Evolutionary conservation across 2,329 filamentous ascomycete genomes (phyloP).

Genomic region (Aspergillus aculeatus): DNA sequence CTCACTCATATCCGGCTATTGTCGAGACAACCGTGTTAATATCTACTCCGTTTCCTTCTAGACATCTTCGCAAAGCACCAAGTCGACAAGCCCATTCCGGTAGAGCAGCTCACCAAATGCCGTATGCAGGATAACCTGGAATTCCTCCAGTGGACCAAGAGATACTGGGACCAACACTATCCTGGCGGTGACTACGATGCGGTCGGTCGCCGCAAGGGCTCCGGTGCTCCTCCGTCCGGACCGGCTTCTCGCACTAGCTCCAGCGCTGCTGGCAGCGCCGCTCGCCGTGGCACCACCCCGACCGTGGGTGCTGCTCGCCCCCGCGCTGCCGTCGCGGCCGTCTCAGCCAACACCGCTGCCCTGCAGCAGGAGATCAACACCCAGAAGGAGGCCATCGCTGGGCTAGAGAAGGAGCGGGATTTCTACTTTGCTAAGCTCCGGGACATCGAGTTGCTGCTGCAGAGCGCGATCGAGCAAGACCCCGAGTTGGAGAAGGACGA

Average conservation of each 20-base stretch:
- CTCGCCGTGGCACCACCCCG: constrained; percentile 61
- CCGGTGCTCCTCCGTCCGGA: constrained; percentile 55
- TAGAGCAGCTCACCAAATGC: constrained; percentile 89
- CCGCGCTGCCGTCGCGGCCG: constrained; percentile 48
- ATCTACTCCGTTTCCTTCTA: constrained; percentile 13
- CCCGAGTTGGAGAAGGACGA: constrained; percentile 94
- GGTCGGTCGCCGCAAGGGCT: constrained; percentile 76
- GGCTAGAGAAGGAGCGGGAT: constrained; percentile 91
- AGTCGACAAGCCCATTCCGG: constrained; percentile 85
- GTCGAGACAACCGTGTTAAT: neutral
- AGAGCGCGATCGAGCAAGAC: constrained; percentile 88
- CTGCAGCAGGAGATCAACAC: constrained; percentile 82
- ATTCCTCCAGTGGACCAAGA: constrained; percentile 95
- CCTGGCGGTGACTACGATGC: constrained; percentile 97
- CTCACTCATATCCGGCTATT: neutral
- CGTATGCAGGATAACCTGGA: constrained; percentile 99
- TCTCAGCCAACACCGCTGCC: constrained; percentile 63
- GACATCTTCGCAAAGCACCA: constrained; percentile 82
- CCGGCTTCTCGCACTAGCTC: constrained; percentile 51
- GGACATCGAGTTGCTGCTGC: constrained; percentile 92
- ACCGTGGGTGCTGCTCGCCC: constrained; percentile 53
- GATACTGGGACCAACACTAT: constrained; percentile 97
- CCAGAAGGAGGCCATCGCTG: constrained; percentile 91
- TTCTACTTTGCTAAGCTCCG: constrained; percentile 99
- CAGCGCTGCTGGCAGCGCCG: constrained; percentile 43